A percentile compares a stretch with the other conserved stretches of the same genome.
Evolutionary conservation across 306 rosid species (phyloP).

Genomic region (Prunus fruticosa): DNA sequence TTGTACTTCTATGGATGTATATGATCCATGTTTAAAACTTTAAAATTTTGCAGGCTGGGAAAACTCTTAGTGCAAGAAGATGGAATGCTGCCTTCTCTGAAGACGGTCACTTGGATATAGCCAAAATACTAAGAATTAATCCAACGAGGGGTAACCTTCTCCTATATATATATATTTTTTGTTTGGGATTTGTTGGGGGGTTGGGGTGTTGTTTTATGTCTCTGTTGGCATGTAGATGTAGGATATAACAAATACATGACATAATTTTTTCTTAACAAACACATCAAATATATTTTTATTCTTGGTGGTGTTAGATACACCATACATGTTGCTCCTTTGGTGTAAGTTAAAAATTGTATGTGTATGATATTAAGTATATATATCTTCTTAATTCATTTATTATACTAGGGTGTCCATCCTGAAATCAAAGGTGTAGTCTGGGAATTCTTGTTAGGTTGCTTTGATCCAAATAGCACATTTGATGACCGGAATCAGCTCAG

Average conservation of each 20-base stretch:
- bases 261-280: background rate
- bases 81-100: constrained; percentile 76
- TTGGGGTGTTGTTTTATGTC: background rate
- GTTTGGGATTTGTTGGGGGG: background rate
- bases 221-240: background rate
- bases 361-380: background rate
- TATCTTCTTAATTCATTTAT: background rate
- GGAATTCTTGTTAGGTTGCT: constrained; percentile 97
- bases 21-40: constrained; percentile 1
- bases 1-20: background rate
- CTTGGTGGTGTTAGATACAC: background rate
- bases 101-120: constrained; percentile 91
- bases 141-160: constrained; percentile 75
- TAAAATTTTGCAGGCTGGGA: constrained; percentile 70
- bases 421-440: constrained; percentile 87
- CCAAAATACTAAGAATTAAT: constrained; percentile 77
- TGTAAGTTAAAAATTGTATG: background rate
- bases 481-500: constrained; percentile 74
- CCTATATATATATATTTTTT: background rate
- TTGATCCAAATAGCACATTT: constrained; percentile 75
- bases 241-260: background rate
- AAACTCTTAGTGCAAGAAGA: constrained; percentile 86
- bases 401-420: constrained; percentile 87
- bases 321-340: background rate
- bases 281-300: background rate